Conservation (phyloP, 768 basidiomycete species). For the Candolleomyces aberdarensis region DNA sequence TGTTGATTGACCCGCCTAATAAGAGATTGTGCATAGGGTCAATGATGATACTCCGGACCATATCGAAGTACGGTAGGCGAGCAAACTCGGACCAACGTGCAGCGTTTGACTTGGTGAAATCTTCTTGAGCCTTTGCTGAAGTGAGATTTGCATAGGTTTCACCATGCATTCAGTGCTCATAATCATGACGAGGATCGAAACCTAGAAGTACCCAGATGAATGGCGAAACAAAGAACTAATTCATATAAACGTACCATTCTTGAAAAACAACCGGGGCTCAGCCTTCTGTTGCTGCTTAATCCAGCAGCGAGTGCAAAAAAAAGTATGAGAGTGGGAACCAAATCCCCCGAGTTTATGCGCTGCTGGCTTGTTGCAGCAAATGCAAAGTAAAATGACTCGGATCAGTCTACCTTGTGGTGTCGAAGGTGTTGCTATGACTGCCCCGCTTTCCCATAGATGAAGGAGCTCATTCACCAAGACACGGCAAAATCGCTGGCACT, state of each 20-base stretch:
- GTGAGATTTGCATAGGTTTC: neutral
- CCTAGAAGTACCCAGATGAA: neutral
- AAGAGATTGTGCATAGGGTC: neutral
- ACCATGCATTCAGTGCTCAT: neutral
- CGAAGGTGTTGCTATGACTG: neutral
- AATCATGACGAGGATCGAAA: neutral
- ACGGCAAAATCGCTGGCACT: constrained; percentile 23
- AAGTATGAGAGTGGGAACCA: constrained; percentile 26
- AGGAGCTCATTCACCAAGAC: constrained; percentile 23
- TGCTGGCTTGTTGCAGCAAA: constrained; percentile 38
- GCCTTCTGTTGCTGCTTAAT: constrained; percentile 22
- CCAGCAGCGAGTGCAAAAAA: constrained; percentile 34
- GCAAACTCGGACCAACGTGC: neutral
- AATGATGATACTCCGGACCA: neutral
- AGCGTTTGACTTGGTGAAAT: neutral
- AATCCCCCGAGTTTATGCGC: constrained; percentile 26
- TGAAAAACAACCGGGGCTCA: neutral
- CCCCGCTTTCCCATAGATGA: constrained; percentile 1
- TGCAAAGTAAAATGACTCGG: constrained; percentile 26
- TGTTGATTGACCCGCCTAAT: neutral
- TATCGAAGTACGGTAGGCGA: neutral
- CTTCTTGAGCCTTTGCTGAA: neutral
- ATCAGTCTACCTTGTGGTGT: constrained; percentile 24
- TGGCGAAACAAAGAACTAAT: neutral
- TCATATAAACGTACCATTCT: neutral